Evolutionary conservation across 768 basidiomycete species (phyloP).

Genomic region (Tephrocybe sp.): DNA sequence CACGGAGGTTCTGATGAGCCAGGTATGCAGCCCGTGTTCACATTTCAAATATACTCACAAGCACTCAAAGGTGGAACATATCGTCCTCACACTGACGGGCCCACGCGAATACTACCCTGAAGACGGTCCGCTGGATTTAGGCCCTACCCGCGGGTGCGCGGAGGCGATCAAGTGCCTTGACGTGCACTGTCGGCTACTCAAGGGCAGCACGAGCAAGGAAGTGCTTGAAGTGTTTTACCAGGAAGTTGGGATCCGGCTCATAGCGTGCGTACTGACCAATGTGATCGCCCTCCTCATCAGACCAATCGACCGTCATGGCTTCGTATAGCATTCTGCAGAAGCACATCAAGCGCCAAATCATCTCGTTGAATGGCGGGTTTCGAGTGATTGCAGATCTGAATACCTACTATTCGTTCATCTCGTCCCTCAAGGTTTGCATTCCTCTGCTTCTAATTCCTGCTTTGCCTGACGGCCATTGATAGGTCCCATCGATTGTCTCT

Average conservation of each 20-base stretch:
- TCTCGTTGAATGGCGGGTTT: slow-evolving; percentile 91
- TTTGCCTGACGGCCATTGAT: not conserved
- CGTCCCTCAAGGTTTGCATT: slow-evolving; percentile 70
- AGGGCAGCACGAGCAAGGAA: slow-evolving; percentile 93
- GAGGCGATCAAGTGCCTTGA: slow-evolving; percentile 89
- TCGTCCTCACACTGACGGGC: slow-evolving; percentile 78
- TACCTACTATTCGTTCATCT: slow-evolving; percentile 86
- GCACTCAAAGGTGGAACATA: slow-evolving; percentile 80
- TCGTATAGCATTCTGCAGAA: slow-evolving; percentile 74
- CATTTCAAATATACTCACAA: not conserved
- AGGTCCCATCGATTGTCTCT: slow-evolving; percentile 78
- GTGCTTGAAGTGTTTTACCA: slow-evolving; percentile 98
- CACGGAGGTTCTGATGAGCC: slow-evolving; percentile 93
- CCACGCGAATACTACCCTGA: slow-evolving; percentile 93
- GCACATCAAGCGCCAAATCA: slow-evolving; percentile 96
- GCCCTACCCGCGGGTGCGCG: slow-evolving; percentile 83
- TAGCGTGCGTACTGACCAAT: slow-evolving; percentile 69
- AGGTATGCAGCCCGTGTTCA: slow-evolving; percentile 46
- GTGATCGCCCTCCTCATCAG: not conserved
- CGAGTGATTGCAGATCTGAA: slow-evolving; percentile 97
- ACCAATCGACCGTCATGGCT: not conserved
- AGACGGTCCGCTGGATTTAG: slow-evolving; percentile 75
- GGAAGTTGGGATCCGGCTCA: slow-evolving; percentile 90
- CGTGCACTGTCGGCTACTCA: slow-evolving; percentile 87
- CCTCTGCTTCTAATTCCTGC: not conserved